Evolutionary conservation across 495 filamentous ascomycete species (phyloP), one percentile per base, ranked within the genome.

Genomic region (Penicillium lividum): DNA sequence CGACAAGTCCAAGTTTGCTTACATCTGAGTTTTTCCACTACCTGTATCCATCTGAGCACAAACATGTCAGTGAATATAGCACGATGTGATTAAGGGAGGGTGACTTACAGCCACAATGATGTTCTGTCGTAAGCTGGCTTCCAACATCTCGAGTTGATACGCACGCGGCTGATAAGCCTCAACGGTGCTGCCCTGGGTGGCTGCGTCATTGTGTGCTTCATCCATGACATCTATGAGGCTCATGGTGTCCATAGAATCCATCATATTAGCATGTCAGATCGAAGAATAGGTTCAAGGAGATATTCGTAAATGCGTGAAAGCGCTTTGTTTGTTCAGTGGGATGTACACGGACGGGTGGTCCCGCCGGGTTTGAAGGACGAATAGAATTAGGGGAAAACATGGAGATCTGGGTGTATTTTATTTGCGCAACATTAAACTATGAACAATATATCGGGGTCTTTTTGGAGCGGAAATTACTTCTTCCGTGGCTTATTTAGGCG

Each of bases 61-160:
- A 33, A 16, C 1, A 7, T 38, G 44, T 52, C 29, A 51, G 49
- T 44, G 10, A 0, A 7, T 31, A 11, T 0, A 15, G 11, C 10
- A 13, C 7, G 27, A 43, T 40, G 38, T 30, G 9, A 9, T 10
- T 6, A 1, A 13, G 27, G 11, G 28, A 42, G 55, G 51, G 27
- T 34, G 28, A 74, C 84, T 29, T 77, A 93, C 91, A 13, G 86
- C 86, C 53, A 97, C 89, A 61, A 98, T 93, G 56, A 91, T 87
- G 69, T 96, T 96, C 54, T 81, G 72, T 53, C 81, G 81, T 65
- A 94, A 71, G 67, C 91, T 94, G 63, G 87, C 85, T 59, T 92
- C 85, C 18, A 95, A 80, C 93, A 98, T 97, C 77, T 98, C 93
- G 36, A 84, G 66, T 73, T 98, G 93, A 66, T 97, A 98, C 5